Base-by-base conservation (phyloP, 345 rosid genomes). In the Lagerstroemia speciosa region DNA sequence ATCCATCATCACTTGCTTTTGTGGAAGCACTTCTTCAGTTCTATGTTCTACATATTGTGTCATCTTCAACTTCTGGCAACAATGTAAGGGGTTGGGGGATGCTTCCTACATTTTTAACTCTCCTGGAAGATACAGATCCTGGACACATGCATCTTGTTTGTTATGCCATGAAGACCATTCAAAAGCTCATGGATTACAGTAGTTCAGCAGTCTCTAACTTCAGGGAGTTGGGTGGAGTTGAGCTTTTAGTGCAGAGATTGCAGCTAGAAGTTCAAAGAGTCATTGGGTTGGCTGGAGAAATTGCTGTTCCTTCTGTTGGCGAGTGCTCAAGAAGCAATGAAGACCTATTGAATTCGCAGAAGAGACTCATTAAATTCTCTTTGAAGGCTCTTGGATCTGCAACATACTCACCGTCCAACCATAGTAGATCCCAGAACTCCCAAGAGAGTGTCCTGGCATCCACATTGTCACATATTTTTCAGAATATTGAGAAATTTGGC, bases 331-430 rank as follows among this genome's bases (percentile, higher is more conserved):
- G 80, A 75, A 70, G 67, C 76, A 82, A 67, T 77, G 92, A 81
- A 73, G 94, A 91, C 73, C 83, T 76, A 65, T 65, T 86, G 68
- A 79, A 67, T 52, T 78, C 85, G 3, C 94, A 90, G 76, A 93
- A 91, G 86, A 87, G 98, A 81, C 94, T 93, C 67, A 85, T 93
- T 73, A 93, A 87, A 85, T 96, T 91, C 75, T 85, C 89, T 64
- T 74, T 93, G 81, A 93, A 91, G 87, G 95, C 97, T 19, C 92
- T 93, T 67, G 98, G 97, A 60, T 93, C 97, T 76, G 94, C 98
- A 64, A 89, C 96, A 34, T 86, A 84, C 83, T 80, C 94, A 61
- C 92, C 97, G 50, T 76, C 96, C 55, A 85, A 85, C 74, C 78
- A 88, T 66, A 77, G 79, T 60, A 83, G 96, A 74, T 77, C 91